These are phyloP conservation scores for Populus nigra DNA, from an alignment of 345 rosid genomes.

Conservation along the genomic window DNA sequence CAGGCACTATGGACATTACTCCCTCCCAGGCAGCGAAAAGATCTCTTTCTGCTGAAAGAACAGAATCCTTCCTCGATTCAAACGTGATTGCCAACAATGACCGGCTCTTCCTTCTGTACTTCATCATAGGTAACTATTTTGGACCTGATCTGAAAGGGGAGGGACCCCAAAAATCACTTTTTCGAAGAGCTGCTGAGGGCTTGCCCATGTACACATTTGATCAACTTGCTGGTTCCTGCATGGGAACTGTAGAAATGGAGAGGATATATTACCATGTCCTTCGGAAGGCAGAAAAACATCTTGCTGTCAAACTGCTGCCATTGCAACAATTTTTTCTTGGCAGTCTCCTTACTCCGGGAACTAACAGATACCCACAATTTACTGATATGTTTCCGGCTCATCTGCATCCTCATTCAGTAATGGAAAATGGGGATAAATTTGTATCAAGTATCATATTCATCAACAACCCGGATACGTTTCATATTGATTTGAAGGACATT, in stretches of 20 bases:
- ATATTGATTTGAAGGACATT: slow-evolving; percentile 30
- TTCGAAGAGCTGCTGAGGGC: slow-evolving; percentile 28
- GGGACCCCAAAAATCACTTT: slow-evolving; percentile 26
- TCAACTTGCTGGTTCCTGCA: slow-evolving; percentile 33
- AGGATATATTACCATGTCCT: slow-evolving; percentile 34
- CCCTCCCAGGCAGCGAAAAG: not conserved
- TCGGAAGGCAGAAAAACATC: slow-evolving; percentile 31
- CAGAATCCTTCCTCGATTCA: not conserved
- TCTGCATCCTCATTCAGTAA: slow-evolving; percentile 30
- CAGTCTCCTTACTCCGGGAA: not conserved
- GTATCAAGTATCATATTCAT: slow-evolving; percentile 35
- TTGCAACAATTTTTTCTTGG: slow-evolving; percentile 27
- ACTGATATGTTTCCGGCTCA: slow-evolving; percentile 26
- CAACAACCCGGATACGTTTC: slow-evolving; percentile 31
- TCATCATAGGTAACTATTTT: slow-evolving; percentile 4
- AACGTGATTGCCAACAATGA: not conserved
- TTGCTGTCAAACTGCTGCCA: slow-evolving; percentile 5
- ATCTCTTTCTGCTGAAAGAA: not conserved
- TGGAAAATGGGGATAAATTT: slow-evolving; percentile 16
- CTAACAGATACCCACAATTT: slow-evolving; percentile 22
- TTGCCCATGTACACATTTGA: slow-evolving; percentile 20
- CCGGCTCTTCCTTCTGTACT: slow-evolving; percentile 7
- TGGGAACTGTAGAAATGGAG: slow-evolving; percentile 34
- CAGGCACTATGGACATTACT: not conserved
- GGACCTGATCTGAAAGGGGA: slow-evolving; percentile 22